Evolutionary conservation across 2,329 filamentous ascomycete species (phyloP), one percentile per base, ranked within the genome.

Genomic region (Penicillium concentricum): DNA sequence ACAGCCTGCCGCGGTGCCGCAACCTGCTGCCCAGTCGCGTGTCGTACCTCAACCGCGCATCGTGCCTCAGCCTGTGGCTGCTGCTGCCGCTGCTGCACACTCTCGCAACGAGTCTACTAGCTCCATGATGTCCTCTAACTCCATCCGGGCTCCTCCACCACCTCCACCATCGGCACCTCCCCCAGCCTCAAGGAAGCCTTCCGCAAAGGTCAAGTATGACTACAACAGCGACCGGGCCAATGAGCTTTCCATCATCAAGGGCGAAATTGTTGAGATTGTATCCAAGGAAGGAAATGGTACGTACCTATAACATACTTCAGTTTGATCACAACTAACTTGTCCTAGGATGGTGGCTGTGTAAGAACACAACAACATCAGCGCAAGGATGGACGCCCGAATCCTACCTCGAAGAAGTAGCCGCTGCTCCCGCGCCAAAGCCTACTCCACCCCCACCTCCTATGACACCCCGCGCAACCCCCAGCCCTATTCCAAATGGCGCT

Each of bases 371-470:
- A 67, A 81, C 81, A 45, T 81, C 82, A 64, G 84, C 85, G n/a
- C 91, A 94, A 75, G 94, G 92, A 50, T 99, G 94, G 94, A 86
- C 94, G 3, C 94, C 94, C 0, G 90, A 92, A 20, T 91, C 93
- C 20, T 99, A 99, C 69, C 88, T 99, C 9, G 89, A 97, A 76
- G 92, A 97, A 59, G 72, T 78, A 57, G 69, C 16, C 2, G 54
- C 67, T 4, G 83, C 82, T 24, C 78, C 84, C 13, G 79, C 81
- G 8, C 82, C 87, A 10, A 84, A 85, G 24, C 82, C 87, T 4
- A 79, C 85, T 5, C 82, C 80, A 15, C 78, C 78, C 2, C 78
- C 79, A 20, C 74, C 77, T 16, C 76, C 79, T 2, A 73, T 76
- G 15, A 74, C 76, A 24, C 71, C 78, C 8, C 79, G 80, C 4